Conservation (phyloP, 495 filamentous ascomycete species). For the Aspergillus conjunctus region DNA sequence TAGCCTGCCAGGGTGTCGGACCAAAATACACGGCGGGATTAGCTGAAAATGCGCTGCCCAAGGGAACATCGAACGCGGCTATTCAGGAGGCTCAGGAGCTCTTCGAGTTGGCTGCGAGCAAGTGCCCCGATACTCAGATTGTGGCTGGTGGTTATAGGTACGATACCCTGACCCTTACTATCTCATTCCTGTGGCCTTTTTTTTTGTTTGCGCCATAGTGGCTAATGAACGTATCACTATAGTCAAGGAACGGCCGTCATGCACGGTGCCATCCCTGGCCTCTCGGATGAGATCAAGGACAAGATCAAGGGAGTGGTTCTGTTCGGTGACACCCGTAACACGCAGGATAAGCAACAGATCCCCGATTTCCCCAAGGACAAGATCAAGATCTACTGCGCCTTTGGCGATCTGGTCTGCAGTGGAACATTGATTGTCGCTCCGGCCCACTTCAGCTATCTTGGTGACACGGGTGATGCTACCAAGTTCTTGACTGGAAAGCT, state of each 20-base stretch:
- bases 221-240: conserved; percentile 19
- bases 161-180: neutral
- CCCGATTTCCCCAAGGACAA: conserved; percentile 47
- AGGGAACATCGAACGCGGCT: conserved; percentile 27
- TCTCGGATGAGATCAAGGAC: conserved; percentile 37
- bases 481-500: conserved; percentile 15
- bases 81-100: conserved; percentile 42
- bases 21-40: conserved; percentile 30
- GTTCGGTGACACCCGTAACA: conserved; percentile 59
- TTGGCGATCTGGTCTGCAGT: conserved; percentile 53
- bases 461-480: conserved; percentile 21
- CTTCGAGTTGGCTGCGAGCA: conserved; percentile 36
- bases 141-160: conserved; percentile 56
- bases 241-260: conserved; percentile 58
- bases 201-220: neutral
- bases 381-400: conserved; percentile 52
- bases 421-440: conserved; percentile 50
- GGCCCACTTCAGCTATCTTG: conserved; percentile 48
- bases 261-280: conserved; percentile 47
- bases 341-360: conserved; percentile 49
- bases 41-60: conserved; percentile 26
- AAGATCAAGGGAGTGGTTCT: conserved; percentile 54
- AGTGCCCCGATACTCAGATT: conserved; percentile 59
- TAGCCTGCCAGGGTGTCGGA: conserved; percentile 40
- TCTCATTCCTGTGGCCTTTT: neutral